Percentiles rank a stretch among this genome's conserved stretches.
These are phyloP conservation scores for Cyberlindnera maritima DNA, from an alignment of 805 yeast species.

Conservation along the genomic window DNA sequence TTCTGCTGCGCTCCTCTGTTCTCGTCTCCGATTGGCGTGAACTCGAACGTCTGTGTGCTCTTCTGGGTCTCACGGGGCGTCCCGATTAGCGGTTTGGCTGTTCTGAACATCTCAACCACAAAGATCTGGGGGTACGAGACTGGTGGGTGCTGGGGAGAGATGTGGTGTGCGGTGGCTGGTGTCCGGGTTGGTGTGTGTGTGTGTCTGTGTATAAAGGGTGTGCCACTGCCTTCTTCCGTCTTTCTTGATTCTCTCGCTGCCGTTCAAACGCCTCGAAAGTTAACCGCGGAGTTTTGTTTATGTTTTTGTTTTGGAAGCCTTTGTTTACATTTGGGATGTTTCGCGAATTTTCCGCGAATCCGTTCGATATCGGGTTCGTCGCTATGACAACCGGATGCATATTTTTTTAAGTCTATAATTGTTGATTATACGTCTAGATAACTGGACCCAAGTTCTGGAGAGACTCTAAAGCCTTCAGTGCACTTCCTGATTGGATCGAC, in stretches of 20 bases:
- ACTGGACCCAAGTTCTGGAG: conserved; percentile 38
- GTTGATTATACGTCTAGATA: background rate
- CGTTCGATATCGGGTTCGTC: background rate
- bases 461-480: conserved; percentile 52
- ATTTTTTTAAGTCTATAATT: background rate
- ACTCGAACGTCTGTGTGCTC: conserved; percentile 14
- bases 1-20: background rate
- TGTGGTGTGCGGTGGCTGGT: background rate
- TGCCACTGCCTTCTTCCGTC: too few species aligned
- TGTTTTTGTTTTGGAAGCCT: background rate
- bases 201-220: too few species aligned
- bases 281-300: background rate
- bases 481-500: conserved; percentile 62
- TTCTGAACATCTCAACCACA: conserved; percentile 13
- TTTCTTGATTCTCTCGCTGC: too few species aligned
- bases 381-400: conserved; percentile 3
- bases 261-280: too few species aligned
- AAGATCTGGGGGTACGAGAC: conserved; percentile 3
- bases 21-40: conserved; percentile 18
- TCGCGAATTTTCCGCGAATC: too few species aligned
- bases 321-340: background rate
- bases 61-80: conserved; percentile 14
- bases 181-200: too few species aligned
- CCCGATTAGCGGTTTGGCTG: conserved; percentile 14
- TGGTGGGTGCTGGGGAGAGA: too few species aligned